Evolutionary conservation across 2,329 filamentous ascomycete genomes (phyloP).

Genomic region (Orbilia oligospora): DNA sequence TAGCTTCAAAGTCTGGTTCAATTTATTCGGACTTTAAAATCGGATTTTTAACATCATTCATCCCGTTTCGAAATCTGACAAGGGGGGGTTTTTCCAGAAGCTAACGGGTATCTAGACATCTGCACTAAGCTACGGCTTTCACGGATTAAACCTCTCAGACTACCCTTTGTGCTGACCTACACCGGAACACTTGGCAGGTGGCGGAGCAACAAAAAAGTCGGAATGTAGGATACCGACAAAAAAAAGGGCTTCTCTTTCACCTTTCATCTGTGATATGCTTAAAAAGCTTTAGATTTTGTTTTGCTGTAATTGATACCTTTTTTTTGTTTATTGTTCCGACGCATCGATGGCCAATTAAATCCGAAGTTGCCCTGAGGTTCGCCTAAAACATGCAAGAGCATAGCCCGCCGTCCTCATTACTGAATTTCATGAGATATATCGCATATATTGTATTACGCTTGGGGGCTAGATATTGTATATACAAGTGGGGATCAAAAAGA

Average conservation of each 20-base stretch:
- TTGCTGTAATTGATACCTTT: not conserved
- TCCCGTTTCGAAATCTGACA: constrained; percentile 3
- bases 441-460: no score
- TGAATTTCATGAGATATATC: not conserved
- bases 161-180: constrained; percentile 12
- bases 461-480: no score
- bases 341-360: not conserved
- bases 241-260: not conserved
- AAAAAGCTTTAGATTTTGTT: not conserved
- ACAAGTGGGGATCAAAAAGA: no score
- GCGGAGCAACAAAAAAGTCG: constrained; percentile 6
- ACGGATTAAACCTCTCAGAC: not conserved
- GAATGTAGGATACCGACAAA: not conserved
- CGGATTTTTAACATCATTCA: constrained; percentile 5
- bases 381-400: not conserved
- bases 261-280: not conserved
- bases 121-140: not conserved
- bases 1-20: not conserved
- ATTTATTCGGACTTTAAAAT: constrained; percentile 22
- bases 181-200: constrained; percentile 18
- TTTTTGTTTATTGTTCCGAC: not conserved
- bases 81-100: not conserved
- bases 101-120: not conserved
- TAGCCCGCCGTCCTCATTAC: no score
- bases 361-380: not conserved